phyloP scores from a whole-genome alignment of 768 basidiomycete genomes.

The Amanita pallidorosea region DNA sequence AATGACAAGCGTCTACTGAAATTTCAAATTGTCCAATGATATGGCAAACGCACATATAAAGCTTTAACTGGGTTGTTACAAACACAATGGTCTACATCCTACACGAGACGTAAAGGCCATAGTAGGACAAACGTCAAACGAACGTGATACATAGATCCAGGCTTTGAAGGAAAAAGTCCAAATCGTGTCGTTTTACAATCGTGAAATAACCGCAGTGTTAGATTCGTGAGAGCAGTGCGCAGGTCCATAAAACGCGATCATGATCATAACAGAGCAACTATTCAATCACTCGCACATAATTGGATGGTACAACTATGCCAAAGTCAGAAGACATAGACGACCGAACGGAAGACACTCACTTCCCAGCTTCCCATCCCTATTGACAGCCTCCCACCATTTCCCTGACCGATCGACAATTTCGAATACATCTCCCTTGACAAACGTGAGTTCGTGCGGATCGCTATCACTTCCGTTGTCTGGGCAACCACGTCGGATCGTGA shows the following conservation, averaged over 20 bases:
- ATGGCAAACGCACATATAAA: too few relatives aligned
- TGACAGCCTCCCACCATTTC: conserved; percentile 84
- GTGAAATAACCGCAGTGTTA: too few relatives aligned
- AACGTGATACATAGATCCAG: too few relatives aligned
- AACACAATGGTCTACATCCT: too few relatives aligned
- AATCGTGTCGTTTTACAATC: too few relatives aligned
- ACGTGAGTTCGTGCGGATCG: conserved; percentile 82
- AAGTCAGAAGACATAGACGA: not conserved
- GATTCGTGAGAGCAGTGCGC: too few relatives aligned
- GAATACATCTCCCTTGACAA: conserved; percentile 76
- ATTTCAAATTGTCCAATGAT: too few relatives aligned
- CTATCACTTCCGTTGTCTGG: conserved; percentile 65
- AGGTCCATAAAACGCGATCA: not conserved
- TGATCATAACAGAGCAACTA: not conserved
- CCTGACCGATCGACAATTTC: conserved; percentile 68
- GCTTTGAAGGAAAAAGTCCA: too few relatives aligned
- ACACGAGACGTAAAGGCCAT: too few relatives aligned
- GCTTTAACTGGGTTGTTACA: too few relatives aligned
- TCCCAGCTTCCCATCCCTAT: conserved; percentile 48
- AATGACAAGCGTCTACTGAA: too few relatives aligned
- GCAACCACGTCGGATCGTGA: not conserved
- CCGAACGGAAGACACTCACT: conserved; percentile 34
- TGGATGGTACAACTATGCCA: conserved; percentile 26
- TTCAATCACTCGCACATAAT: conserved; percentile 20
- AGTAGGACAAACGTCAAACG: too few relatives aligned